Conservation (phyloP, 305 asterid species). For the Solanum aculeatissimum region DNA sequence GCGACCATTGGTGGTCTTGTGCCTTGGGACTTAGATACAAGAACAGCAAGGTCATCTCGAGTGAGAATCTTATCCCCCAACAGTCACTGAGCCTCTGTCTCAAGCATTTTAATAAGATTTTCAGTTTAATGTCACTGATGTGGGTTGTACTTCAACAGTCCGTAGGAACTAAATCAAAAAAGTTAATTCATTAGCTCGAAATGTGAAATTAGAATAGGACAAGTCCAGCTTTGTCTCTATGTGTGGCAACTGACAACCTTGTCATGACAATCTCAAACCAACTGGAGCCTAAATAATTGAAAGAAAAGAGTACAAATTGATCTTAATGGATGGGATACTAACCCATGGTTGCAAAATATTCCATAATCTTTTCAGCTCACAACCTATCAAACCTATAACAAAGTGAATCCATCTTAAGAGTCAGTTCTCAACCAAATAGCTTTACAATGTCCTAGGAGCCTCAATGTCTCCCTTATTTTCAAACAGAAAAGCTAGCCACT, state of each 20-base stretch:
- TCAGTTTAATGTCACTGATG: neutral
- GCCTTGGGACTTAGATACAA: neutral
- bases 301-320: neutral
- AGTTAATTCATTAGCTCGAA: neutral
- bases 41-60: neutral
- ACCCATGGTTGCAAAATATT: neutral
- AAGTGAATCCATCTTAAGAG: neutral
- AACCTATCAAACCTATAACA: neutral
- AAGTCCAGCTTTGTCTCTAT: neutral
- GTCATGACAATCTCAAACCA: neutral
- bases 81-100: too few relatives aligned
- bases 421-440: neutral
- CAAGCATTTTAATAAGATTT: neutral
- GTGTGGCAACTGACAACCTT: neutral
- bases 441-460: neutral
- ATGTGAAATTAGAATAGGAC: neutral
- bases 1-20: neutral
- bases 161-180: neutral
- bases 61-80: neutral
- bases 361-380: neutral
- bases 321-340: neutral
- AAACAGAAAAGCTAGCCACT: neutral
- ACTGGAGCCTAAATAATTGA: neutral
- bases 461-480: neutral
- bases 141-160: neutral